phyloP scores from a whole-genome alignment of 768 basidiomycete genomes.

The Macrocybe gigantea region DNA sequence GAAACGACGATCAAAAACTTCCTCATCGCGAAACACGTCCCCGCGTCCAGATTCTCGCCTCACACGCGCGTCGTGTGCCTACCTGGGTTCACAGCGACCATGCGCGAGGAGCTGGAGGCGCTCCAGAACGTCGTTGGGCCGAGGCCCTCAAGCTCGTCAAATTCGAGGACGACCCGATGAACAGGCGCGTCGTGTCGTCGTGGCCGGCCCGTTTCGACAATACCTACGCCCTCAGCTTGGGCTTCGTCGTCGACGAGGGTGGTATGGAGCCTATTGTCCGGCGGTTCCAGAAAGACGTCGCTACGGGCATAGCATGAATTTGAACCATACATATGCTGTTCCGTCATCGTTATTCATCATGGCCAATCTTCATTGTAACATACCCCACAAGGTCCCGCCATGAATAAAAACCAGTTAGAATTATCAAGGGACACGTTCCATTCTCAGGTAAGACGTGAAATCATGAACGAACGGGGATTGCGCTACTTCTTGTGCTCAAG shows the following conservation, averaged over 20 bases:
- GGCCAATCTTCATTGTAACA: too few relatives aligned
- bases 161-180: constrained; percentile 38
- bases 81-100: constrained; percentile 54
- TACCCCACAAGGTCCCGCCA: too few relatives aligned
- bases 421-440: too few relatives aligned
- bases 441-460: too few relatives aligned
- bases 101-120: constrained; percentile 49
- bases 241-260: constrained; percentile 38
- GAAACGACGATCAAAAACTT: constrained; percentile 50
- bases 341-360: too few relatives aligned
- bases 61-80: constrained; percentile 52
- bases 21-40: constrained; percentile 39
- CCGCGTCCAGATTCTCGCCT: constrained; percentile 30
- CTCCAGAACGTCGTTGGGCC: constrained; percentile 45
- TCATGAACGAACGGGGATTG: too few relatives aligned
- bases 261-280: constrained; percentile 40
- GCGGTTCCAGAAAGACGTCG: constrained; percentile 26
- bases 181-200: constrained; percentile 37
- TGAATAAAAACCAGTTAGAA: too few relatives aligned
- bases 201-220: constrained; percentile 46
- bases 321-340: too few relatives aligned
- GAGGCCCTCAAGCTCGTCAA: constrained; percentile 39
- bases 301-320: constrained; percentile 7
- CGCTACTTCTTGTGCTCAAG: too few relatives aligned
- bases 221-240: constrained; percentile 33